Percentiles rank a stretch among this genome's conserved stretches.
Conservation (phyloP, 2,329 filamentous ascomycete genomes). For the Pseudogymnoascus sp. region DNA sequence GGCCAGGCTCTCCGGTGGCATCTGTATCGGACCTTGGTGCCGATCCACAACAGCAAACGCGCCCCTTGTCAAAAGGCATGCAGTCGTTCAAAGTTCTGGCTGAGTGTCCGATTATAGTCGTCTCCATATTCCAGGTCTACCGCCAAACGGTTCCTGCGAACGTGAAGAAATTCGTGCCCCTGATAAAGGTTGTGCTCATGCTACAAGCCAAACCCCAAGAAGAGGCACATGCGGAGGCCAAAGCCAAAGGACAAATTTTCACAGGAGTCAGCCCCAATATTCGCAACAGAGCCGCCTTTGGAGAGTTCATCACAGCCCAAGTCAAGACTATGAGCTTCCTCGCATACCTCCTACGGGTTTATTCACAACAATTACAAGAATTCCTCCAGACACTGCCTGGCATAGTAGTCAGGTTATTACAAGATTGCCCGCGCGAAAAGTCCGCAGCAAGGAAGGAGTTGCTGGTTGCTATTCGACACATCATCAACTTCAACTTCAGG, state of each 20-base stretch:
- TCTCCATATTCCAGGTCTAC: slow-evolving; percentile 95
- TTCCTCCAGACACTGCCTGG: slow-evolving; percentile 79
- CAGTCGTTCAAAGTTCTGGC: slow-evolving; percentile 98
- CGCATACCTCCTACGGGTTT: slow-evolving; percentile 83
- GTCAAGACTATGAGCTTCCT: slow-evolving; percentile 99
- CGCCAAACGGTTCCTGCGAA: slow-evolving; percentile 71
- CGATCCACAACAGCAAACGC: slow-evolving; percentile 72
- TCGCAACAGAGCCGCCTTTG: slow-evolving; percentile 87
- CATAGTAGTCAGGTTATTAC: slow-evolving; percentile 82
- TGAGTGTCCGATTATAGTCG: slow-evolving; percentile 97
- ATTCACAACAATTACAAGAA: slow-evolving; percentile 77
- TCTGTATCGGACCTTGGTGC: slow-evolving; percentile 72
- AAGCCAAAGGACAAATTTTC: slow-evolving; percentile 71
- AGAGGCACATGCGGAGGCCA: slow-evolving; percentile 81
- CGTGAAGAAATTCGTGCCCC: slow-evolving; percentile 83
- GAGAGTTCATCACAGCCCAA: slow-evolving; percentile 94
- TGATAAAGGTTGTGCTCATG: slow-evolving; percentile 84
- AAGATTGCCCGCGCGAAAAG: slow-evolving; percentile 92
- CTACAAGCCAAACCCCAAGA: slow-evolving; percentile 90
- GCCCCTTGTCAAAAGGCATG: slow-evolving; percentile 84
- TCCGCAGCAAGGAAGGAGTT: slow-evolving; percentile 91
- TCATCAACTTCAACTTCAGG: slow-evolving; percentile 98
- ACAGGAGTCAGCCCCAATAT: slow-evolving; percentile 90
- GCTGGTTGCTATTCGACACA: slow-evolving; percentile 91
- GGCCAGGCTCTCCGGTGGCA: slow-evolving; percentile 81